Evolutionary conservation across 2,329 filamentous ascomycete genomes (phyloP), one percentile per base, ranked within the genome.

Genomic region (Cercospora brassicicola): DNA sequence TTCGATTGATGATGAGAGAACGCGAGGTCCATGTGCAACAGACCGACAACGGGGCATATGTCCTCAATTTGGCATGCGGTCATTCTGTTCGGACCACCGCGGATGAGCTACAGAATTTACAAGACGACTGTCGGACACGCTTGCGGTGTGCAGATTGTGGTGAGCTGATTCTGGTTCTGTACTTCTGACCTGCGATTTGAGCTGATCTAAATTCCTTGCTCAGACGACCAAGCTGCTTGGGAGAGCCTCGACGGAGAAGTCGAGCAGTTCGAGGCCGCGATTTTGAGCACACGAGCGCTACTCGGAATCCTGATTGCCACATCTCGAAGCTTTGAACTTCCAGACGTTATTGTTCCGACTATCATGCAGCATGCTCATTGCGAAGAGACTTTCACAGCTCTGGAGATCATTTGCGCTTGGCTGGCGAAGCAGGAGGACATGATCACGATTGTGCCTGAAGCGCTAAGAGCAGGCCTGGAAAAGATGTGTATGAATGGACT

Each of bases 141-240:
- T 33, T 59, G 31, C 42, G 57, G 30, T 59, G 61, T n/a, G 45
- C 62, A 5, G 53, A 64, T 13, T 48, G 56, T 61, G 61, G 55
- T 45, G 55, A 67, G 55, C 53, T 53, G 9, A 39, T 64, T 8
- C 26, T 23, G 10, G 61, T 64, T 9, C 13, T 26, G 13, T 33
- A 9, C 8, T 59, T 64, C 28, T 33, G 55, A 59, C 15, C 55
- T 31, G 55, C 55, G 31, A 64, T 39, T 60, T 5, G 23, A 6
- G 62, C 20, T n/a, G 42, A 67, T 20, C 23, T 26, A 4, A 2
- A 18, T 30, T 36, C 45, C 31, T 20, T 59, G 5, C 6, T 30
- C 42, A 36, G 61, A 64, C 33, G 61, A 53, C 4, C 66, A 67
- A 33, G 42, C 42, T 2, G 66, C 55, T 5, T 67, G 66, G 66